These are phyloP conservation scores for Lupinus albus DNA, from an alignment of 306 rosid species.

Conservation along the genomic window DNA sequence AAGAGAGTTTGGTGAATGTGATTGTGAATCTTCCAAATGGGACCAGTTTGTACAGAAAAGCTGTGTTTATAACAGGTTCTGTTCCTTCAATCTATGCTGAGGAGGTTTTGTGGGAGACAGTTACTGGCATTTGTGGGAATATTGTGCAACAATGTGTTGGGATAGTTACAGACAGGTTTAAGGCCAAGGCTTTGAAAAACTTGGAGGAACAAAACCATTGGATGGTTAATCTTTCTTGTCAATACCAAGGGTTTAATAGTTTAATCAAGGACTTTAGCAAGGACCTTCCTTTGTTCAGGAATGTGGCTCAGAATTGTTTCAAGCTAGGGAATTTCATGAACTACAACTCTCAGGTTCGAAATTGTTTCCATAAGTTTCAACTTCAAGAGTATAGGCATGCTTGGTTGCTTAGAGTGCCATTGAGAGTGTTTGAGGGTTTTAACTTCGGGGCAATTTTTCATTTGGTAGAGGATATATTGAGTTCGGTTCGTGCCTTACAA, in stretches of 20 bases:
- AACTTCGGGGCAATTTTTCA: slow-evolving; percentile 47
- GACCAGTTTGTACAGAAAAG: slow-evolving; percentile 66
- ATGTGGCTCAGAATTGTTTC: slow-evolving; percentile 47
- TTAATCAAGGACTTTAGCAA: slow-evolving; percentile 61
- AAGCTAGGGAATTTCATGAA: slow-evolving; percentile 61
- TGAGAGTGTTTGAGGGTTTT: slow-evolving; percentile 37
- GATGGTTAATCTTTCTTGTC: slow-evolving; percentile 84
- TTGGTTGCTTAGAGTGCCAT: slow-evolving; percentile 52
- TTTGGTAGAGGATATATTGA: slow-evolving; percentile 54
- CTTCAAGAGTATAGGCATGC: slow-evolving; percentile 54
- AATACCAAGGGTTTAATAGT: slow-evolving; percentile 60
- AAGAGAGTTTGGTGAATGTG: slow-evolving; percentile 61
- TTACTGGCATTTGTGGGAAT: slow-evolving; percentile 66
- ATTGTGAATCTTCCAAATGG: slow-evolving; percentile 74
- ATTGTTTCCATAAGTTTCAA: slow-evolving; percentile 57
- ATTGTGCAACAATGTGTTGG: slow-evolving; percentile 70
- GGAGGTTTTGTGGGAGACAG: slow-evolving; percentile 71
- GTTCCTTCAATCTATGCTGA: slow-evolving; percentile 67
- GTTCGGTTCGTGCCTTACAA: slow-evolving; percentile 52
- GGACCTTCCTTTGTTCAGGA: slow-evolving; percentile 58
- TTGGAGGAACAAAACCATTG: slow-evolving; percentile 70
- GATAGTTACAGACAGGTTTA: slow-evolving; percentile 73
- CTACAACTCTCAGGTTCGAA: slow-evolving; percentile 54
- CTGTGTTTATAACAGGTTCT: slow-evolving; percentile 59
- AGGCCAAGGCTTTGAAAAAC: slow-evolving; percentile 65